Evolutionary conservation across 2,329 filamentous ascomycete genomes (phyloP).

Genomic region (Pseudogymnoascus sp.): DNA sequence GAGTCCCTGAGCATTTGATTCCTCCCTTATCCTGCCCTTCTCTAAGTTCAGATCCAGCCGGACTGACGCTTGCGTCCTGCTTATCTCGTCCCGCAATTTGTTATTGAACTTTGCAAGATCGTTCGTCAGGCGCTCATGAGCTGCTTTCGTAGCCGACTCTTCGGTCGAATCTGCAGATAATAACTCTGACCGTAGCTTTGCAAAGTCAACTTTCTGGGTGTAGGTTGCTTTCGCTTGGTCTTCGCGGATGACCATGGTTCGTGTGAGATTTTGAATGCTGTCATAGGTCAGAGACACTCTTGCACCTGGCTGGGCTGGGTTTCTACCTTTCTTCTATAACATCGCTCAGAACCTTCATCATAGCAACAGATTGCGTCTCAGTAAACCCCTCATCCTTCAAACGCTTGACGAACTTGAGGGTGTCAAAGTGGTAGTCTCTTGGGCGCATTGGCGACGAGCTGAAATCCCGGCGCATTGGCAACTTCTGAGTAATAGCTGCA

Average conservation of each 20-base stretch:
- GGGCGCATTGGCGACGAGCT: slow-evolving; percentile 54
- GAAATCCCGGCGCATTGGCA: slow-evolving; percentile 41
- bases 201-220: slow-evolving; percentile 92
- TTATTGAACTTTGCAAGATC: slow-evolving; percentile 91
- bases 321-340: slow-evolving; percentile 85
- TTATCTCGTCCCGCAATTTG: slow-evolving; percentile 85
- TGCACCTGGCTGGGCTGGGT: slow-evolving; percentile 1
- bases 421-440: slow-evolving; percentile 95
- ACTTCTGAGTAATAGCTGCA: slow-evolving; percentile 9
- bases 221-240: slow-evolving; percentile 76
- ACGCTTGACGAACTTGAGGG: slow-evolving; percentile 89
- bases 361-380: slow-evolving; percentile 89
- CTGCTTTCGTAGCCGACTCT: slow-evolving; percentile 75
- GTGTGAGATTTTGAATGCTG: slow-evolving; percentile 91
- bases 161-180: slow-evolving; percentile 88
- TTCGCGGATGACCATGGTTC: slow-evolving; percentile 96
- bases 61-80: slow-evolving; percentile 86
- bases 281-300: background rate
- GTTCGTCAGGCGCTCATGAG: slow-evolving; percentile 87
- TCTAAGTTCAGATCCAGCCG: slow-evolving; percentile 90
- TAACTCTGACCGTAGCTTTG: slow-evolving; percentile 90
- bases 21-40: slow-evolving; percentile 92
- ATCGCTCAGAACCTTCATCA: slow-evolving; percentile 96
- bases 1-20: slow-evolving; percentile 92
- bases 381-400: slow-evolving; percentile 89